These are phyloP conservation scores for Neckera pumila DNA, from an alignment of 225 moss, liverwort and hornwort species.

Conservation along the genomic window DNA sequence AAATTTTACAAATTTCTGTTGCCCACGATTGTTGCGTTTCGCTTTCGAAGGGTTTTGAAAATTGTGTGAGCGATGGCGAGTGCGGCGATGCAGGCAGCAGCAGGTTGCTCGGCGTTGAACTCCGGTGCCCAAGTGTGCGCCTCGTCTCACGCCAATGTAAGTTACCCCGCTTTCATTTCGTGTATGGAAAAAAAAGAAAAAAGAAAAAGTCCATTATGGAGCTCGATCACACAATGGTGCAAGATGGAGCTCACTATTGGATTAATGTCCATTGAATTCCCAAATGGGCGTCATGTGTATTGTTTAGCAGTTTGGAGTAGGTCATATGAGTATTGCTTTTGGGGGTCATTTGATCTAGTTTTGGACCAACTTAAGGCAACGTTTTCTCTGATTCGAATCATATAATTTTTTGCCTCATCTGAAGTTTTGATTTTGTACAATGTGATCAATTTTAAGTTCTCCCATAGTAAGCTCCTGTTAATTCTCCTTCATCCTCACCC, in stretches of 20 bases:
- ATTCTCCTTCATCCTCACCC: not conserved
- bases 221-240: not conserved
- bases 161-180: not conserved
- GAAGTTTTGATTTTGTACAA: not conserved
- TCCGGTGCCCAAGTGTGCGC: not conserved
- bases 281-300: not conserved
- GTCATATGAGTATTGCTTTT: not conserved
- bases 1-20: not conserved
- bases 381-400: not conserved
- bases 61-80: not conserved
- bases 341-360: not conserved
- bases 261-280: not conserved
- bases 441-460: not conserved
- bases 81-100: constrained; percentile 17
- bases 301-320: not conserved
- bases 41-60: not conserved
- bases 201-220: not conserved
- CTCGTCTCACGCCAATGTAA: not conserved
- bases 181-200: not conserved
- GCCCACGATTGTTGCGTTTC: not conserved
- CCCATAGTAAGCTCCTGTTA: not conserved
- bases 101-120: not conserved
- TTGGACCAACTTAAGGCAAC: not conserved
- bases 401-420: not conserved
- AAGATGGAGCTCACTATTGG: not conserved